Base-by-base conservation (phyloP, 257 asterid species). In the Jaltomata sinuosa region DNA sequence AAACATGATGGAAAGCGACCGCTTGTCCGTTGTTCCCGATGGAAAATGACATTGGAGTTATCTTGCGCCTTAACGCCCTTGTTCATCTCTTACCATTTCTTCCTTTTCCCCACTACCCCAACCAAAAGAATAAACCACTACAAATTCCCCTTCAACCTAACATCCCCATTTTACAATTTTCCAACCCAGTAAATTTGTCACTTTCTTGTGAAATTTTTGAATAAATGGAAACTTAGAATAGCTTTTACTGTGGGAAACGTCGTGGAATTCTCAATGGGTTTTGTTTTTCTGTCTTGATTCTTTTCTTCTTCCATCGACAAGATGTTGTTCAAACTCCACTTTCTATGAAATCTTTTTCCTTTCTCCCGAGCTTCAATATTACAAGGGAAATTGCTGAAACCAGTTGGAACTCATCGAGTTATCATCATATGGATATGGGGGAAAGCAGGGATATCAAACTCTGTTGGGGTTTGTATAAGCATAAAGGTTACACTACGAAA, bases 381-480 rank as follows among this genome's bases (percentile, higher is more conserved):
- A 64, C 93, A 87, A 88, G 94, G 72, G 87, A 78, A 83, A 83
- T 85, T 61, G 87, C 79, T 29, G 90, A 89, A 57, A 59, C n/a
- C 11, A 83, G 76, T 54, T 21, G 54, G 40, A 78, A 83, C 65
- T 64, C 74, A 6, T 87, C 87, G 40, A 84, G 25, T 77, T 54
- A 68, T 18, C n/a, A 27, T 34, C 59, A 25, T 64, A 21, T 32
- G 84, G 45, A 25, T 64, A 21, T 32, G 84, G 45, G 38, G 34
- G 64, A 86, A 21, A 87, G 4, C 1, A 85, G 86, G 64, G 83
- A 76, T 40, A 79, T 92, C 9, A 38, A 84, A 21, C 79, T 85
- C 31, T 95, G 98, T 88, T 84, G 90, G 1, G 97, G 92, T 8
- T 85, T 95, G 68, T 85, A 92, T 79, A 82, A 88, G 5, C 92